Evolutionary conservation across 2,329 filamentous ascomycete species (phyloP).

Genomic region (Myriosclerotinia duriaeana): DNA sequence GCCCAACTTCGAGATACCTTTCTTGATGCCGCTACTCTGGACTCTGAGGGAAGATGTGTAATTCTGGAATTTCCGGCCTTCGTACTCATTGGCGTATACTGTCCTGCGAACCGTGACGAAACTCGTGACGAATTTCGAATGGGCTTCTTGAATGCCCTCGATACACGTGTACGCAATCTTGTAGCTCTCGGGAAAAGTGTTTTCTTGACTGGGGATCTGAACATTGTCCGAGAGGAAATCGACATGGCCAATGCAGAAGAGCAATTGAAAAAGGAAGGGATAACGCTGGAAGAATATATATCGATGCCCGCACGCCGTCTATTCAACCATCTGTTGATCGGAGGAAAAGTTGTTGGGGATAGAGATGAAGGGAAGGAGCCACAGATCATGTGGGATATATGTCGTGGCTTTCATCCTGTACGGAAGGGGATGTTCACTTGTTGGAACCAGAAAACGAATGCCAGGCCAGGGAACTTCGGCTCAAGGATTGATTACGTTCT

Average conservation of each 20-base stretch:
- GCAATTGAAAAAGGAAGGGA: constrained; percentile 65
- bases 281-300: constrained; percentile 70
- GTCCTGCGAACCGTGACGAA: constrained; percentile 85
- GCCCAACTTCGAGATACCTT: constrained; percentile 62
- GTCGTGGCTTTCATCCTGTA: constrained; percentile 75
- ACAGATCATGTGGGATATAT: constrained; percentile 79
- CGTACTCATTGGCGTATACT: constrained; percentile 89
- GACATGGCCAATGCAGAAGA: constrained; percentile 78
- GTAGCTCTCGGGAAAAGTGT: constrained; percentile 78
- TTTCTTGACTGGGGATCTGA: constrained; percentile 83
- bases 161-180: constrained; percentile 82
- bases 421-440: constrained; percentile 92
- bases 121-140: constrained; percentile 78
- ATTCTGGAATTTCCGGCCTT: constrained; percentile 93
- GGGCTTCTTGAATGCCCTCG: constrained; percentile 76
- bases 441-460: constrained; percentile 93
- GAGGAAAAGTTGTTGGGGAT: constrained; percentile 64
- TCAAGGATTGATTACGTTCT: constrained; percentile 92
- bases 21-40: constrained; percentile 70
- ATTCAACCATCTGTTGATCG: constrained; percentile 81
- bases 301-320: constrained; percentile 70
- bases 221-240: constrained; percentile 63
- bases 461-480: constrained; percentile 92
- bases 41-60: constrained; percentile 89
- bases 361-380: constrained; percentile 68